These are phyloP conservation scores for Rhizophora apiculata DNA, from an alignment of 345 rosid species.

Conservation along the genomic window DNA sequence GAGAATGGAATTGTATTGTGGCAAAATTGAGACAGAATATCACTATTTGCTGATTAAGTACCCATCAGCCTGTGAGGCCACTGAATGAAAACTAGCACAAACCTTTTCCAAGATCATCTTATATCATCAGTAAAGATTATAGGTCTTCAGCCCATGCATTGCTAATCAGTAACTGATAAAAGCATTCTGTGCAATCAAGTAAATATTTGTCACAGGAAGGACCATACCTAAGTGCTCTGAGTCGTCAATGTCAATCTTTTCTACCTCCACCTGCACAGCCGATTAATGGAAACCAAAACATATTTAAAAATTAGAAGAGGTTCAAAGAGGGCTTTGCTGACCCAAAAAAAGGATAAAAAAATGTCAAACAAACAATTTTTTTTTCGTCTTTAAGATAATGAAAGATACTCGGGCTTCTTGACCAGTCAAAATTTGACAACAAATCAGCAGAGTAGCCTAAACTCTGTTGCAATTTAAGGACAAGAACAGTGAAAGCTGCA, in stretches of 20 bases:
- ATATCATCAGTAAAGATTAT: not conserved
- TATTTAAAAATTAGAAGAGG: not conserved
- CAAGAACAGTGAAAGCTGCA: not conserved
- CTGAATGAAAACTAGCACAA: not conserved
- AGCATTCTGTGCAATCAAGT: not conserved
- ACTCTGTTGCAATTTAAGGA: not conserved
- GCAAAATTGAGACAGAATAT: too few relatives aligned
- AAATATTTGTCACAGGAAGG: not conserved
- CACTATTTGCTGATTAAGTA: not conserved
- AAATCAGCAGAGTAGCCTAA: not conserved
- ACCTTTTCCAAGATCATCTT: not conserved
- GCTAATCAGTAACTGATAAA: not conserved
- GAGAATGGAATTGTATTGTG: too few relatives aligned
- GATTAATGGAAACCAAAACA: constrained; percentile 1
- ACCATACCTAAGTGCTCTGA: constrained; percentile 38
- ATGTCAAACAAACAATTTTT: not conserved
- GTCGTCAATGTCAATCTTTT: constrained; percentile 31
- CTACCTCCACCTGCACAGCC: constrained; percentile 40
- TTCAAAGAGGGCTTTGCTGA: not conserved
- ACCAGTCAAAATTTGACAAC: not conserved
- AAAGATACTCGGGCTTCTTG: not conserved
- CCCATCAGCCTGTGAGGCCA: not conserved
- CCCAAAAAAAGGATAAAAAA: not conserved
- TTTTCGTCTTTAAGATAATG: not conserved
- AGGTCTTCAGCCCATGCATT: not conserved